These are phyloP conservation scores for Populus hybrid DNA, from an alignment of 441 rosid genomes.

Conservation along the genomic window DNA sequence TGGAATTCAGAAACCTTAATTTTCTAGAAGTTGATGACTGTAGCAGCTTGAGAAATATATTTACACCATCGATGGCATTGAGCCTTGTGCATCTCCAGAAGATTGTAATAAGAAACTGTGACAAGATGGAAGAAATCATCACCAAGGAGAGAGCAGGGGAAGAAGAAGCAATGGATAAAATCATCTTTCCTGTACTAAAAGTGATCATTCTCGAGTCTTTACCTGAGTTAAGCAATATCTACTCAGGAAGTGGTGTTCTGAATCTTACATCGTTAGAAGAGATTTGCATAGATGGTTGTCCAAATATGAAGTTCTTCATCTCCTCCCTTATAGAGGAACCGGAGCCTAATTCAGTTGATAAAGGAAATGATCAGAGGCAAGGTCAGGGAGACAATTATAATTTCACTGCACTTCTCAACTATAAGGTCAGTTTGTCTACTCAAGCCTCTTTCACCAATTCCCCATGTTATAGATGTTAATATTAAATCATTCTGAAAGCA, in stretches of 20 bases:
- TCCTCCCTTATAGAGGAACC: neutral
- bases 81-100: conserved; percentile 4
- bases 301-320: neutral
- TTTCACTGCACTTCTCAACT: neutral
- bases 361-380: neutral
- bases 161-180: neutral
- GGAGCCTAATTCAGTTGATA: neutral
- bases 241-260: conserved; percentile 6
- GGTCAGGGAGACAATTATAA: neutral
- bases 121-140: conserved; percentile 10
- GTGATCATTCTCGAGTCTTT: neutral
- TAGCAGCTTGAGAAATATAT: conserved; percentile 22
- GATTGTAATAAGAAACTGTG: conserved; percentile 19
- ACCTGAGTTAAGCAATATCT: conserved; percentile 8
- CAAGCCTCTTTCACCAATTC: neutral
- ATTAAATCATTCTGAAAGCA: no score
- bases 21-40: conserved; percentile 9
- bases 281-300: neutral
- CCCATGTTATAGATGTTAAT: no score
- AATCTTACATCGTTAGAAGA: neutral
- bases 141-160: neutral
- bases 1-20: conserved; percentile 7
- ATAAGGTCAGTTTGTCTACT: conserved; percentile 3
- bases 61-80: conserved; percentile 9
- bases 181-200: neutral